Evolutionary conservation across 2,329 filamentous ascomycete species (phyloP).

Genomic region (Apiospora rasikravindrae): DNA sequence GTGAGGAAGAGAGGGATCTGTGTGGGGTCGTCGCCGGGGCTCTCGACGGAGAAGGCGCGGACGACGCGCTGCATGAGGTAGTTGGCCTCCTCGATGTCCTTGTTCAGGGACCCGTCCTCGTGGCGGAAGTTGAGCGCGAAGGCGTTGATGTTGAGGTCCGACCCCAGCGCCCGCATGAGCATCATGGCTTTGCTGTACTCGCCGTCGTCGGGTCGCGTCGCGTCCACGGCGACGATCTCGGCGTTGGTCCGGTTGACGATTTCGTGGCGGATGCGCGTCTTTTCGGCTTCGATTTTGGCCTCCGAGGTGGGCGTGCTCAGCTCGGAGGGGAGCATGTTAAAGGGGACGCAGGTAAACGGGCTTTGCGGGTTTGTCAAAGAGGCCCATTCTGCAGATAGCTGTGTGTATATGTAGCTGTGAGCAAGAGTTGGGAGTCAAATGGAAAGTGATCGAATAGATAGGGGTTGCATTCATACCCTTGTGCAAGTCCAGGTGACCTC

Average conservation of each 20-base stretch:
- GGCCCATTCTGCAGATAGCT: constrained; percentile 49
- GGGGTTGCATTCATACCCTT: constrained; percentile 34
- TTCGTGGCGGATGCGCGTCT: constrained; percentile 43
- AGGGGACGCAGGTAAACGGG: constrained; percentile 46
- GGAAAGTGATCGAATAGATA: neutral
- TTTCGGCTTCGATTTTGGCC: constrained; percentile 42
- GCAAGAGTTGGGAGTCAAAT: neutral
- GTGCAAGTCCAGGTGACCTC: constrained; percentile 51
- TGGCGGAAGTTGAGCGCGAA: constrained; percentile 51
- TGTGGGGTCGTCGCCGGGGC: constrained; percentile 44
- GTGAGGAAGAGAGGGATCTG: constrained; percentile 51
- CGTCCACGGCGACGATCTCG: constrained; percentile 40
- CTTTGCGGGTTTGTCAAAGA: constrained; percentile 41
- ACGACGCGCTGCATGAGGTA: constrained; percentile 53
- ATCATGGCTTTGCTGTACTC: constrained; percentile 38
- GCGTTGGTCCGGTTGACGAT: constrained; percentile 45
- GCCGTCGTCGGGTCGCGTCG: constrained; percentile 30
- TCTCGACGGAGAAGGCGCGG: constrained; percentile 47
- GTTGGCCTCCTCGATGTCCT: constrained; percentile 53
- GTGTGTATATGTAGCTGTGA: neutral
- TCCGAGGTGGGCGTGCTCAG: constrained; percentile 29
- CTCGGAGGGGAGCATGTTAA: constrained; percentile 48
- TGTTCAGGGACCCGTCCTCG: constrained; percentile 44
- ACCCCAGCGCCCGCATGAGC: constrained; percentile 47
- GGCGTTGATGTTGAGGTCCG: constrained; percentile 54